phyloP scores from a whole-genome alignment of 2,329 filamentous ascomycete species.

The Furcasterigmium sp. region DNA sequence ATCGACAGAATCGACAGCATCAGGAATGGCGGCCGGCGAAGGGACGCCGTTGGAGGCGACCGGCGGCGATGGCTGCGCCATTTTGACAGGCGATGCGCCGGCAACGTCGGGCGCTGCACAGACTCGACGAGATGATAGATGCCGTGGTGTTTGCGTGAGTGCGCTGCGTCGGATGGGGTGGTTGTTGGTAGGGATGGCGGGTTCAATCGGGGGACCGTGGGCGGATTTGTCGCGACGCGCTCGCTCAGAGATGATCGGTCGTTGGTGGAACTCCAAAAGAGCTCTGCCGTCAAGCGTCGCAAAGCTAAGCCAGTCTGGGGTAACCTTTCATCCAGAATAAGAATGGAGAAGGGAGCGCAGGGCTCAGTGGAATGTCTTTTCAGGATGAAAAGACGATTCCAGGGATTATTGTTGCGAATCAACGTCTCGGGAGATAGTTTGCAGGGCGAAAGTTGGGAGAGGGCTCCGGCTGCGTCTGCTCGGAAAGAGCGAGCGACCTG shows the following conservation, averaged over 20 bases:
- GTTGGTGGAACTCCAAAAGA: constrained; percentile 35
- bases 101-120: not conserved
- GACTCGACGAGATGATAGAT: not conserved
- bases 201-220: constrained; percentile 10
- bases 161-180: constrained; percentile 1
- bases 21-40: constrained; percentile 19
- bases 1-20: not conserved
- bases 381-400: not conserved
- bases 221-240: constrained; percentile 15
- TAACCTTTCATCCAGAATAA: constrained; percentile 19
- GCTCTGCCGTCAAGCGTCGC: constrained; percentile 28
- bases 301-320: constrained; percentile 22
- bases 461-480: not conserved
- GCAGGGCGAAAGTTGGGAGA: not conserved
- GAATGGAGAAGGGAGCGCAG: constrained; percentile 1
- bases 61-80: constrained; percentile 33
- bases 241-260: constrained; percentile 11
- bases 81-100: constrained; percentile 14
- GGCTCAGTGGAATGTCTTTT: not conserved
- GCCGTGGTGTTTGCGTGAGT: not conserved
- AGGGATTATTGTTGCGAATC: not conserved
- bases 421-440: not conserved
- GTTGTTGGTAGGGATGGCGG: constrained; percentile 9
- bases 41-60: constrained; percentile 35
- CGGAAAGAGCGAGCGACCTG: not conserved